Percentiles rank a stretch among this genome's conserved stretches.
phyloP scores from a whole-genome alignment of 148 eudicot genomes.

The Vaccinium darrowii region DNA sequence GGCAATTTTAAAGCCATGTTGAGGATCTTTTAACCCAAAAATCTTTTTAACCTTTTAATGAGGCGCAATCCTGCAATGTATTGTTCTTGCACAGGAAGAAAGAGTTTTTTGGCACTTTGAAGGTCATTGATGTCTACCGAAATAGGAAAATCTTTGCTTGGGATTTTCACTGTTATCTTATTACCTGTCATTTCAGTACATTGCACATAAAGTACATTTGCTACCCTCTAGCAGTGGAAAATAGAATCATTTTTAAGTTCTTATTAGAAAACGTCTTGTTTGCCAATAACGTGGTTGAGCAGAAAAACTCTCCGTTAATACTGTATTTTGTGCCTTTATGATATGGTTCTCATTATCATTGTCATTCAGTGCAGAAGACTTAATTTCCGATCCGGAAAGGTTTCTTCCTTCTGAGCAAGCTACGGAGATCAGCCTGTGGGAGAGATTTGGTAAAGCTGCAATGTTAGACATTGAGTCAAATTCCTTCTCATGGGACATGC shows the following conservation, averaged over 20 bases:
- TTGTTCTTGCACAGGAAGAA: not conserved
- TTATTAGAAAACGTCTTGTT: not conserved
- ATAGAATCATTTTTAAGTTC: not conserved
- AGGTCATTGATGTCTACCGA: not conserved
- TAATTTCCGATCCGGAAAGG: conserved; percentile 34
- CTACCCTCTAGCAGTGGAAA: not conserved
- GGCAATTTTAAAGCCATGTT: conserved; percentile 4
- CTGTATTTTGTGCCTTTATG: not conserved
- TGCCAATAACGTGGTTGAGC: not conserved
- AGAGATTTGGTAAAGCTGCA: conserved; percentile 86
- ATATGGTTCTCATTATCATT: conserved; percentile 14
- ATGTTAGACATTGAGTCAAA: conserved; percentile 86
- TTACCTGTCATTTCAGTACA: not conserved
- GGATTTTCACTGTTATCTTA: not conserved
- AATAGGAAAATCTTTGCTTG: not conserved
- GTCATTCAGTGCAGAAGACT: conserved; percentile 69
- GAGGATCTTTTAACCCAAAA: not conserved
- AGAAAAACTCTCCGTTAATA: not conserved
- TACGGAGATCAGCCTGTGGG: conserved; percentile 77
- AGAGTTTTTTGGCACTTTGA: not conserved
- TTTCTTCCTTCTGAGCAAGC: conserved; percentile 49
- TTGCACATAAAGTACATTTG: not conserved
- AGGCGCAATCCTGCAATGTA: not conserved
- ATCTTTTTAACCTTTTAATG: not conserved
- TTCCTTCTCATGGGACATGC: conserved; percentile 84